These are phyloP conservation scores for Ocimum tenuiflorum DNA, from an alignment of 257 asterid species.

Conservation along the genomic window DNA sequence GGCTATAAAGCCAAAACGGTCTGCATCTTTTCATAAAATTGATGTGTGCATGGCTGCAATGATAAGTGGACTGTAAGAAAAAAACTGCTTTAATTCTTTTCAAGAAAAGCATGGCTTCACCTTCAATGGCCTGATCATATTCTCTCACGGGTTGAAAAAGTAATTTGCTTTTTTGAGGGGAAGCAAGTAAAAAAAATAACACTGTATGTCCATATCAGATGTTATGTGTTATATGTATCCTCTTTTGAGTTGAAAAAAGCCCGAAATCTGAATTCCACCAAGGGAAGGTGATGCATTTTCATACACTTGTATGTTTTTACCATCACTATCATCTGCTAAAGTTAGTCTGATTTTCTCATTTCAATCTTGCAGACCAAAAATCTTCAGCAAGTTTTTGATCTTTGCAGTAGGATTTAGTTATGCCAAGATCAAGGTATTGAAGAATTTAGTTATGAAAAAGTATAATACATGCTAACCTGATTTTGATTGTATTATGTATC, in stretches of 20 bases:
- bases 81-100: conserved; percentile 20
- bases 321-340: neutral
- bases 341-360: conserved; percentile 2
- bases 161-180: neutral
- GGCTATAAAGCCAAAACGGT: conserved; percentile 13
- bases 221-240: neutral
- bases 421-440: conserved; percentile 74
- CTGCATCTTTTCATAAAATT: conserved; percentile 35
- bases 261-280: neutral
- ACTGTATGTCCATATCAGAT: neutral
- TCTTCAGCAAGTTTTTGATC: neutral
- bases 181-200: too few relatives aligned
- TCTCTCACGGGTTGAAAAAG: conserved; percentile 5
- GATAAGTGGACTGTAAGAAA: conserved; percentile 18
- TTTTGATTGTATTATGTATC: neutral
- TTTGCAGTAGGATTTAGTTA: too few relatives aligned
- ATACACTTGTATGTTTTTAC: neutral
- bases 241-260: neutral
- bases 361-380: conserved; percentile 25
- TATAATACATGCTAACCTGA: neutral
- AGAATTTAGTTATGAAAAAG: neutral
- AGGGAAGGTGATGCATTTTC: neutral
- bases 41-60: conserved; percentile 32
- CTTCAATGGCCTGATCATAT: conserved; percentile 14
- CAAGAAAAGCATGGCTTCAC: conserved; percentile 22